A percentile compares a stretch with the other conserved stretches of the same genome.
Evolutionary conservation across 768 basidiomycete genomes (phyloP).

Genomic region (Hemileccinum rubropunctum): DNA sequence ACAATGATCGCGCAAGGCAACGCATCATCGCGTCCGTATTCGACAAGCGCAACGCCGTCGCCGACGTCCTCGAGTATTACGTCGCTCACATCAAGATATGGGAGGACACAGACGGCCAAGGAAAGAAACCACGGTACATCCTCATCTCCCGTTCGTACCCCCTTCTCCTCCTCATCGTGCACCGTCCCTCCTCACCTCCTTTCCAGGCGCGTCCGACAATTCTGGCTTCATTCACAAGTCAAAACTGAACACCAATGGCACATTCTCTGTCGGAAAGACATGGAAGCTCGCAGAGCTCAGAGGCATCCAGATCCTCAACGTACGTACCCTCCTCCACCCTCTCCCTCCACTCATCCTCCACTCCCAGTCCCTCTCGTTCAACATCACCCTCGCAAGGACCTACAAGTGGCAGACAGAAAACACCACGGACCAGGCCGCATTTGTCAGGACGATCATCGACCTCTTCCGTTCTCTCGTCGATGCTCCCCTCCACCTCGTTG

Average conservation of each 20-base stretch:
- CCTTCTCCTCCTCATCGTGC: not conserved
- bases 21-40: conserved; percentile 85
- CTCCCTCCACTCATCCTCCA: conserved; percentile 16
- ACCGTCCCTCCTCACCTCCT: conserved; percentile 3
- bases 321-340: conserved; percentile 39
- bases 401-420: conserved; percentile 90
- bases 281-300: conserved; percentile 87
- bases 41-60: conserved; percentile 62
- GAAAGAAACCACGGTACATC: conserved; percentile 85
- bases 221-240: conserved; percentile 89
- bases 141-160: conserved; percentile 80
- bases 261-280: conserved; percentile 96
- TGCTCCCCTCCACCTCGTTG: conserved; percentile 55
- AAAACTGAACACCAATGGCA: conserved; percentile 90
- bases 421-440: conserved; percentile 64
- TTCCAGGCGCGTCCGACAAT: conserved; percentile 58
- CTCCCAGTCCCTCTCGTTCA: conserved; percentile 60
- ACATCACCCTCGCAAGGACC: conserved; percentile 82
- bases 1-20: conserved; percentile 52
- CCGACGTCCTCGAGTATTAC: conserved; percentile 72
- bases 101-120: conserved; percentile 81
- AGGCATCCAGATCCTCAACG: conserved; percentile 70
- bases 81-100: conserved; percentile 90
- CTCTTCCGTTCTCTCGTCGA: conserved; percentile 52
- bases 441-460: conserved; percentile 64